phyloP scores from a whole-genome alignment of 169 alveolate genomes.

The Plasmodium cynomolgi region DNA sequence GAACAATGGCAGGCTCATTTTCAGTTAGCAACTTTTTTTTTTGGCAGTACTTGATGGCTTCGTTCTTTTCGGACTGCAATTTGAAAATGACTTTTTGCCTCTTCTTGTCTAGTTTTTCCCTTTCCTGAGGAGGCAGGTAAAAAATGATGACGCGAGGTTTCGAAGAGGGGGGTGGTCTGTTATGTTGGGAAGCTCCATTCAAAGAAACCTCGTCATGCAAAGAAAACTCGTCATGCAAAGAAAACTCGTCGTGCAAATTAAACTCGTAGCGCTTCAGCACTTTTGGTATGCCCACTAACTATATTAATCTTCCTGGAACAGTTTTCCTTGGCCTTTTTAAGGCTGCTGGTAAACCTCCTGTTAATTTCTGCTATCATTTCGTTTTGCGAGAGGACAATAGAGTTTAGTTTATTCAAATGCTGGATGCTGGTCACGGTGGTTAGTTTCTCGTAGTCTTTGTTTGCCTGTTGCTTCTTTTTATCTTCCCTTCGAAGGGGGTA shows the following conservation, averaged over 20 bases:
- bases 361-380: slow-evolving; percentile 47
- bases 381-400: slow-evolving; percentile 41
- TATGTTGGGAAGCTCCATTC: background rate
- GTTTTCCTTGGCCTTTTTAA: slow-evolving; percentile 4
- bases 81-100: slow-evolving; percentile 57
- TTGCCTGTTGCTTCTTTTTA: slow-evolving; percentile 1
- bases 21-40: background rate
- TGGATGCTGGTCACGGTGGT: slow-evolving; percentile 12
- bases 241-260: background rate
- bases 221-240: background rate
- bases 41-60: slow-evolving; percentile 22
- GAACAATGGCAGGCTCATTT: background rate
- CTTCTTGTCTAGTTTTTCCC: slow-evolving; percentile 45
- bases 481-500: slow-evolving; percentile 32
- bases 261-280: background rate
- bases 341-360: slow-evolving; percentile 14
- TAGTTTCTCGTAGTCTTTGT: slow-evolving; percentile 39
- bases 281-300: background rate
- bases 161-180: background rate
- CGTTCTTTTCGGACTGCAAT: slow-evolving; percentile 57
- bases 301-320: slow-evolving; percentile 38
- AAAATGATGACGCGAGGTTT: background rate
- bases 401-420: slow-evolving; percentile 42
- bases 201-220: background rate
- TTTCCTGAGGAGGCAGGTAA: slow-evolving; percentile 7